Conservation (phyloP, 164 flowering plant species). For the Kingdonia uniflora region DNA sequence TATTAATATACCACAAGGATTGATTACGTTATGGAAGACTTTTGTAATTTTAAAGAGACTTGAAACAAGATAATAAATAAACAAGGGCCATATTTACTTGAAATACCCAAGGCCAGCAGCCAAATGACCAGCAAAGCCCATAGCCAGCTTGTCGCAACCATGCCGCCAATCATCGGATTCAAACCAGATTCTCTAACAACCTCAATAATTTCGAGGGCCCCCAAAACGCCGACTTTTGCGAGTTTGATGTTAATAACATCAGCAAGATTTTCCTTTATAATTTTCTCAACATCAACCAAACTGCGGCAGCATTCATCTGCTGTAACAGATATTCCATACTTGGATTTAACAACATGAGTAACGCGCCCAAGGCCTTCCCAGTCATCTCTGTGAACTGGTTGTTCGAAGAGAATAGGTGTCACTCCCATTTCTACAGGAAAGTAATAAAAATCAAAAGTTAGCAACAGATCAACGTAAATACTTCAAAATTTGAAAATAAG, state of each 20-base stretch:
- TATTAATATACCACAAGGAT: too few relatives aligned
- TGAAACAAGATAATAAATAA: neutral
- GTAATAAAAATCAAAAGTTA: too few relatives aligned
- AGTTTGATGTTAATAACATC: slow-evolving; percentile 81
- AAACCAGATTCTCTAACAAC: slow-evolving; percentile 50
- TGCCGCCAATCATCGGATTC: slow-evolving; percentile 85
- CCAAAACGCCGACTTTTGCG: slow-evolving; percentile 81
- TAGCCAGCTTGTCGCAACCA: slow-evolving; percentile 94
- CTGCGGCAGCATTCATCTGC: slow-evolving; percentile 92
- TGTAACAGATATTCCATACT: slow-evolving; percentile 73
- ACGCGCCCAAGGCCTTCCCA: slow-evolving; percentile 87
- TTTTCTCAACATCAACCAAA: slow-evolving; percentile 51
- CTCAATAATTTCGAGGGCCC: slow-evolving; percentile 77
- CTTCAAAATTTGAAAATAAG: neutral
- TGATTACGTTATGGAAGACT: too few relatives aligned
- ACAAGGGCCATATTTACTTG: slow-evolving; percentile 34
- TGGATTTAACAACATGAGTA: slow-evolving; percentile 40
- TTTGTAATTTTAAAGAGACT: too few relatives aligned
- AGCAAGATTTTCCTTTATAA: slow-evolving; percentile 54
- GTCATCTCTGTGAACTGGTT: slow-evolving; percentile 87
- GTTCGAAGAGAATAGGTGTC: slow-evolving; percentile 82
- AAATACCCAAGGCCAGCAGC: slow-evolving; percentile 95
- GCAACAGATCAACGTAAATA: neutral
- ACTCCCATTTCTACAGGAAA: slow-evolving; percentile 61
- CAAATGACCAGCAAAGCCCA: slow-evolving; percentile 95